phyloP scores from a whole-genome alignment of 192 early-diverging fungal species.

The Geranomyces michiganensis region DNA sequence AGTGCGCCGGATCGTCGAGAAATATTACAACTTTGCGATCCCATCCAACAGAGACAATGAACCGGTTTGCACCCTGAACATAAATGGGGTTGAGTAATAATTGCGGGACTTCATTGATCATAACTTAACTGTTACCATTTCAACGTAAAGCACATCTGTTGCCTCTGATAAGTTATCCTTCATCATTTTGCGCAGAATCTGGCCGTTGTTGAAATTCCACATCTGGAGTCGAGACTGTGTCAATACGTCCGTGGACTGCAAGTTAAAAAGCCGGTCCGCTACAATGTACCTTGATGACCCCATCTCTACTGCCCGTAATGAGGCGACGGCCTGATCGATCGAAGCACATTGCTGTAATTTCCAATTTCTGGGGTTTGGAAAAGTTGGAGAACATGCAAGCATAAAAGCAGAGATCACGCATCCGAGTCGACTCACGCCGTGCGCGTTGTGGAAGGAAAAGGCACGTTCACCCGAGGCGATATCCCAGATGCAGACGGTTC shows the following conservation, averaged over 20 bases:
- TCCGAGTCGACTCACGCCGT: constrained; percentile 46
- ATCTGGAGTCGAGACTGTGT: constrained; percentile 39
- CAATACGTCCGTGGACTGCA: background rate
- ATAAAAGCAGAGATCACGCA: background rate
- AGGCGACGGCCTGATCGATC: constrained; percentile 57
- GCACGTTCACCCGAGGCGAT: constrained; percentile 55
- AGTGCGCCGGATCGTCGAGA: constrained; percentile 57
- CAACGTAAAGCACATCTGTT: constrained; percentile 59
- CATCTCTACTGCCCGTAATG: constrained; percentile 63
- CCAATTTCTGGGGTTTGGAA: constrained; percentile 45
- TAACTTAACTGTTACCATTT: constrained; percentile 45
- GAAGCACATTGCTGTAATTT: constrained; percentile 68
- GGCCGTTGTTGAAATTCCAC: constrained; percentile 76
- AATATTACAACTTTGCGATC: constrained; percentile 60
- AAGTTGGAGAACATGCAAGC: background rate
- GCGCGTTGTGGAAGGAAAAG: constrained; percentile 64
- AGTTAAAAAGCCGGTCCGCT: background rate
- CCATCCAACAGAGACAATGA: constrained; percentile 65
- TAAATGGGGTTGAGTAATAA: background rate
- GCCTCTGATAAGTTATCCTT: constrained; percentile 52
- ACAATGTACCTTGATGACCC: constrained; percentile 49
- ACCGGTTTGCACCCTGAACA: constrained; percentile 53
- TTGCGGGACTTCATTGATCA: background rate
- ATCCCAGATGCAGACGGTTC: constrained; percentile 63
- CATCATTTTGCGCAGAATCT: constrained; percentile 58